Percentiles rank a stretch among this genome's conserved stretches.
These are phyloP conservation scores for Tetrapisispora namnaoensis DNA, from an alignment of 805 yeast genomes.

Conservation along the genomic window DNA sequence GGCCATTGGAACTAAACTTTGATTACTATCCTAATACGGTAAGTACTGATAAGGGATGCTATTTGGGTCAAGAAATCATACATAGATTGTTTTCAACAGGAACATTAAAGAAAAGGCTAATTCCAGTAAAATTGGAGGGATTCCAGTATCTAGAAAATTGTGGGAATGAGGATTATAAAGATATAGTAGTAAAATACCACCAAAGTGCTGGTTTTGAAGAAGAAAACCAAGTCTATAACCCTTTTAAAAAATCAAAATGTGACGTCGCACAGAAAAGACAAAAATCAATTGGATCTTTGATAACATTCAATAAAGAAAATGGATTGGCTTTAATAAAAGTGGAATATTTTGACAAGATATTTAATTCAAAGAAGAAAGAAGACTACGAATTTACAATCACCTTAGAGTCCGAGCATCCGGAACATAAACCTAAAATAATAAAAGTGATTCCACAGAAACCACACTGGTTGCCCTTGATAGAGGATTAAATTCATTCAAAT, in stretches of 20 bases:
- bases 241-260: neutral
- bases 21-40: slow-evolving; percentile 66
- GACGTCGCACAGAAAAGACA: slow-evolving; percentile 22
- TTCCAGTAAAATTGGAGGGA: slow-evolving; percentile 44
- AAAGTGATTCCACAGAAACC: slow-evolving; percentile 18
- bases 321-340: slow-evolving; percentile 57
- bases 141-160: neutral
- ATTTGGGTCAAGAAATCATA: slow-evolving; percentile 91
- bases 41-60: slow-evolving; percentile 88
- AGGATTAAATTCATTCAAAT: neutral
- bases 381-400: neutral
- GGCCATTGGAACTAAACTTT: slow-evolving; percentile 79
- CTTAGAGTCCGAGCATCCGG: neutral
- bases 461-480: slow-evolving; percentile 17
- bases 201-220: neutral
- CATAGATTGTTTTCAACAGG: slow-evolving; percentile 82
- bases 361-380: neutral
- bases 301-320: slow-evolving; percentile 45
- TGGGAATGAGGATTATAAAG: neutral
- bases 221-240: neutral
- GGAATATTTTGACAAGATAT: slow-evolving; percentile 29
- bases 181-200: neutral
- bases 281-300: slow-evolving; percentile 50
- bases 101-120: slow-evolving; percentile 67
- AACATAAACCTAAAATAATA: slow-evolving; percentile 1